Evolutionary conservation across 352 stramenopile genomes (phyloP), one percentile per base, ranked within the genome.

Genomic region (Globisporangium paroecandrum): DNA sequence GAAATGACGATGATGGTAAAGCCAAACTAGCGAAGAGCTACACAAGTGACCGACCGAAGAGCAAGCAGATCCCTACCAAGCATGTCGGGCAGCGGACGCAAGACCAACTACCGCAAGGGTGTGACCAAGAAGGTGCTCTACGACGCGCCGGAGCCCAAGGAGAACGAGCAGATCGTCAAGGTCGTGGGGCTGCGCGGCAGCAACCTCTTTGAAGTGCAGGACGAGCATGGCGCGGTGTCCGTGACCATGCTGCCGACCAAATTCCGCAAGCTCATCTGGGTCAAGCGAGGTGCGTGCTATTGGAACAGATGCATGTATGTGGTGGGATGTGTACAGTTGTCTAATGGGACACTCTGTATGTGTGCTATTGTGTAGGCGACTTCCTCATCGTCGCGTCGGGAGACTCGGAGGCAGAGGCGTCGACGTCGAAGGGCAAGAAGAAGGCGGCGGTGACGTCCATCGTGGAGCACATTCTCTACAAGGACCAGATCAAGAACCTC

Each of bases 241-340:
- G 76, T 99, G 62, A 98, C 97, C 29, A 98, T 99, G 77, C 82
- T 99, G 68, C 97, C 97, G 20, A 99, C 97, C 47, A 98, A 98
- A 72, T 99, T 99, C 78, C 91, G 95, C 68, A 99, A 99, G 82
- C 85, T 99, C 32, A 98, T 99, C 58, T 99, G 97, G 97, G 93
- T 99, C 58, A 99, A 99, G 80, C 86, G 97, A 59, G 84, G 82
- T 89, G 55, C 25, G 29, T 60, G n/a, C 7, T 7, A 29, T 22
- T 18, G 3, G 1, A 24, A 13, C 32, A 36, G 54, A 8, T 53
- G 18, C 0, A 1, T 24, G 29, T 3, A 3, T 55, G 15, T 54
- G 15, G 13, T 27, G 25, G 1, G 1, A 9, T 8, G 9, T 24
- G 27, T 43, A 13, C 25, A 49, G 0, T 1, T 8, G 8, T 43